A percentile compares a stretch with the other conserved stretches of the same genome.
phyloP scores from a whole-genome alignment of 2,329 filamentous ascomycete genomes.

The Monilinia vaccinii-corymbosi region DNA sequence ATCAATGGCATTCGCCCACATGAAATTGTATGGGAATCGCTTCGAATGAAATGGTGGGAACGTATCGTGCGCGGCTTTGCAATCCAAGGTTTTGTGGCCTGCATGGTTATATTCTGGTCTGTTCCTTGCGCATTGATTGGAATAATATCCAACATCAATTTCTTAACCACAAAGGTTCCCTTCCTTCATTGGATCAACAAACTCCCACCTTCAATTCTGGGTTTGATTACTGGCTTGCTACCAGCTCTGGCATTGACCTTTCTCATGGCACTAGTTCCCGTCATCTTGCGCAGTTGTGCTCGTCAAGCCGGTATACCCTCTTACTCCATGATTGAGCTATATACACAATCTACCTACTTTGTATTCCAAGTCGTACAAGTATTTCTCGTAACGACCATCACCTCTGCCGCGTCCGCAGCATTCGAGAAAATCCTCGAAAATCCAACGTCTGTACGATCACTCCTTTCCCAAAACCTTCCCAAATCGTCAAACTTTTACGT shows the following conservation, averaged over 20 bases:
- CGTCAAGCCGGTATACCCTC: slow-evolving; percentile 50
- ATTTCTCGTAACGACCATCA: slow-evolving; percentile 57
- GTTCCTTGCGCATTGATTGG: slow-evolving; percentile 58
- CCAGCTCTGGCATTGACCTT: slow-evolving; percentile 50
- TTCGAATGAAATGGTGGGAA: slow-evolving; percentile 55
- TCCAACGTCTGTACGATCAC: slow-evolving; percentile 37
- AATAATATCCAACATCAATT: slow-evolving; percentile 54
- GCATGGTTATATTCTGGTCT: slow-evolving; percentile 58
- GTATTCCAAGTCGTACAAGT: slow-evolving; percentile 56
- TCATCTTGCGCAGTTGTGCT: slow-evolving; percentile 52
- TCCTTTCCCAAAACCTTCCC: slow-evolving; percentile 50
- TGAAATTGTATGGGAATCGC: slow-evolving; percentile 59
- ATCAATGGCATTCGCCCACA: slow-evolving; percentile 52
- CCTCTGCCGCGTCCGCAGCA: slow-evolving; percentile 50
- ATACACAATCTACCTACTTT: slow-evolving; percentile 56
- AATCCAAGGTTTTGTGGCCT: slow-evolving; percentile 43
- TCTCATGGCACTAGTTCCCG: slow-evolving; percentile 51
- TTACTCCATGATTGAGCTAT: slow-evolving; percentile 49
- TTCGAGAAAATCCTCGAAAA: slow-evolving; percentile 41
- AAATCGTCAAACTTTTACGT: slow-evolving; percentile 59
- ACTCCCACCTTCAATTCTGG: slow-evolving; percentile 45
- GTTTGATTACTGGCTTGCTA: slow-evolving; percentile 53
- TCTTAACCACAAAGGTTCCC: slow-evolving; percentile 40
- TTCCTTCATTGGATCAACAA: slow-evolving; percentile 50
- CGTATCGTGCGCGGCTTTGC: slow-evolving; percentile 44